These are phyloP conservation scores for Thymus mandschuricus DNA, from an alignment of 257 asterid genomes.

Conservation along the genomic window DNA sequence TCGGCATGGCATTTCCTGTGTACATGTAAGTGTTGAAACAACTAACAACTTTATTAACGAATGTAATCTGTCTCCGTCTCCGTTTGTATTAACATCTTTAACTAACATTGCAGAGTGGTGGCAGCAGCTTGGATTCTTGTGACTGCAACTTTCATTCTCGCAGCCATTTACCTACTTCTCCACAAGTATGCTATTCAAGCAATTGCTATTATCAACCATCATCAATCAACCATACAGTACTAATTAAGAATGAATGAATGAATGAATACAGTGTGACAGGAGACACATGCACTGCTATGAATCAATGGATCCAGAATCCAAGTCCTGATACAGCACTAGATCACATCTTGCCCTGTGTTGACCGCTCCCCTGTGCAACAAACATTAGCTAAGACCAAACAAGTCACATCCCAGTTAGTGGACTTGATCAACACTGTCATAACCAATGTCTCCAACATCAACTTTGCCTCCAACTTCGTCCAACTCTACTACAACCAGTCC, in stretches of 20 bases:
- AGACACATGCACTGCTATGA: conserved; percentile 87
- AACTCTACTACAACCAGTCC: conserved; percentile 81
- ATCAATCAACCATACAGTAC: too few relatives aligned
- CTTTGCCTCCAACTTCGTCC: conserved; percentile 69
- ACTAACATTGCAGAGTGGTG: conserved; percentile 68
- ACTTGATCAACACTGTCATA: conserved; percentile 65
- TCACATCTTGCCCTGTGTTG: conserved; percentile 83
- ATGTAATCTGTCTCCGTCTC: too few relatives aligned
- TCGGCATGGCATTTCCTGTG: conserved; percentile 73
- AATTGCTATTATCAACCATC: background rate
- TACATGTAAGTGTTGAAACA: conserved; percentile 65
- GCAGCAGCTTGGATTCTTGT: conserved; percentile 86
- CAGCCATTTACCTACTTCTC: conserved; percentile 83
- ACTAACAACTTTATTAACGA: too few relatives aligned
- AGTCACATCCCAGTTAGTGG: conserved; percentile 71
- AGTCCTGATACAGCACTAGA: conserved; percentile 84
- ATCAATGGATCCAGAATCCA: conserved; percentile 84
- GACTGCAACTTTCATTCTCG: conserved; percentile 76
- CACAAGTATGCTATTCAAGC: conserved; percentile 56
- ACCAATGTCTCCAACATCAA: conserved; percentile 83
- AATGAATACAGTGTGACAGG: conserved; percentile 56
- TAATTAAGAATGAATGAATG: too few relatives aligned
- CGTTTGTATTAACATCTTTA: too few relatives aligned
- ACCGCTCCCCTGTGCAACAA: conserved; percentile 73
- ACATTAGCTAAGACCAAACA: conserved; percentile 65